These are phyloP conservation scores for Castanopsis chinensis DNA, from an alignment of 306 rosid species.

Conservation along the genomic window DNA sequence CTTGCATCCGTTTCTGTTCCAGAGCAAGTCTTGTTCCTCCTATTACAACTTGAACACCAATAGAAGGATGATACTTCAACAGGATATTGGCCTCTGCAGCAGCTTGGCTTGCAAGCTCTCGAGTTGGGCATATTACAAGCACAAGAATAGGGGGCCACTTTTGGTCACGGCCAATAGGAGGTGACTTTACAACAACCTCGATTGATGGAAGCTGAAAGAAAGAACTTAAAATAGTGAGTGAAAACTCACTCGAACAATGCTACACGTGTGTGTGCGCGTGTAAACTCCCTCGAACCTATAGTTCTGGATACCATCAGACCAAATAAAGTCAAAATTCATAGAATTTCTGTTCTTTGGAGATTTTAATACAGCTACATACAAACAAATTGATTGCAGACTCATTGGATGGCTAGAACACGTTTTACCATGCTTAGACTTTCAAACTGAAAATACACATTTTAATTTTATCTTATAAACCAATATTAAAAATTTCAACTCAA, in stretches of 20 bases:
- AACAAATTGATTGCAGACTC: background rate
- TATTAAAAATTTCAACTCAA: background rate
- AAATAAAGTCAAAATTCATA: slow-evolving; percentile 9
- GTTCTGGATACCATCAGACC: slow-evolving; percentile 1
- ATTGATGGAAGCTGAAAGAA: slow-evolving; percentile 90
- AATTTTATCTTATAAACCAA: background rate
- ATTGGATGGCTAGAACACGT: background rate
- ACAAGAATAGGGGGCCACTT: slow-evolving; percentile 79
- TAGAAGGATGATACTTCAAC: slow-evolving; percentile 78
- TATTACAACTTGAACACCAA: slow-evolving; percentile 93
- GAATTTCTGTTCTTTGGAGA: background rate
- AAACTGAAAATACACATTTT: background rate
- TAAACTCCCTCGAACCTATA: slow-evolving; percentile 11
- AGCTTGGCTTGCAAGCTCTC: slow-evolving; percentile 96
- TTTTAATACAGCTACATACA: background rate
- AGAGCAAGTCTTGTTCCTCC: slow-evolving; percentile 87
- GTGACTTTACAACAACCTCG: slow-evolving; percentile 70
- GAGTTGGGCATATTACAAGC: slow-evolving; percentile 92
- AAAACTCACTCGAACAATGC: slow-evolving; percentile 13
- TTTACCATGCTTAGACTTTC: background rate
- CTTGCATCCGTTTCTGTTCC: slow-evolving; percentile 91
- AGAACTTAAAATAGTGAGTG: slow-evolving; percentile 23
- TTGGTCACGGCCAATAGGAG: slow-evolving; percentile 57
- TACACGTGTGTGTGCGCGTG: no score
- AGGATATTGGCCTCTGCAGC: slow-evolving; percentile 77